These are phyloP conservation scores for Talaromyces sp. DNA, from an alignment of 2,329 filamentous ascomycete genomes.

Conservation along the genomic window DNA sequence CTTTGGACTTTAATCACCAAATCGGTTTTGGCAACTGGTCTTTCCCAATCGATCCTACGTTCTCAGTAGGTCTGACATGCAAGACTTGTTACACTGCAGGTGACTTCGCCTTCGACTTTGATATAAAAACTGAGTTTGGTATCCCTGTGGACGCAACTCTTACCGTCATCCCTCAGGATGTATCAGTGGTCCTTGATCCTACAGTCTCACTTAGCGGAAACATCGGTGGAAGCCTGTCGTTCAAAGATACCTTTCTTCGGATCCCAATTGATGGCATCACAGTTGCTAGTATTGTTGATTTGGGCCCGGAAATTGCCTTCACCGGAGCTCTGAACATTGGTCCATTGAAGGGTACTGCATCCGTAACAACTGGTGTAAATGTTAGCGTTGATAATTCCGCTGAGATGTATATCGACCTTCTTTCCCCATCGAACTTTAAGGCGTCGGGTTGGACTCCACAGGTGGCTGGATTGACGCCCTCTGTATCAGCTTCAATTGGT, in stretches of 20 bases:
- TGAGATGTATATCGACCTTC: constrained; percentile 23
- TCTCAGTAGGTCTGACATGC: constrained; percentile 20
- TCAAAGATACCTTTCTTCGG: constrained; percentile 20
- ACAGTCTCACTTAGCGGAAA: constrained; percentile 22
- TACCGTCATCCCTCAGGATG: constrained; percentile 20
- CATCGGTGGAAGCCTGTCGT: constrained; percentile 18
- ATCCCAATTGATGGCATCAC: constrained; percentile 25
- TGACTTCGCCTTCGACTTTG: constrained; percentile 23
- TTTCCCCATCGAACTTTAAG: constrained; percentile 8
- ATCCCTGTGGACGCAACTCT: constrained; percentile 20
- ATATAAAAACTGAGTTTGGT: constrained; percentile 19
- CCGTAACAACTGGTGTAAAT: constrained; percentile 21
- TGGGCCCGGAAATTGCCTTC: constrained; percentile 24
- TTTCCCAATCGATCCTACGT: constrained; percentile 12
- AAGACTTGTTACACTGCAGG: constrained; percentile 23
- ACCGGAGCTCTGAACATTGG: constrained; percentile 21
- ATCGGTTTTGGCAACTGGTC: constrained; percentile 21
- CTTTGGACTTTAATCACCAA: constrained; percentile 21
- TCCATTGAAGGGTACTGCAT: constrained; percentile 23
- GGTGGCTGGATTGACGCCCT: background rate
- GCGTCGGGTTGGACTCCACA: constrained; percentile 2
- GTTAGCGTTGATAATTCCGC: constrained; percentile 23
- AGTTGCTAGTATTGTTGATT: constrained; percentile 21
- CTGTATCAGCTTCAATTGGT: constrained; percentile 6
- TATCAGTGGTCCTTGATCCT: constrained; percentile 22